phyloP scores from a whole-genome alignment of 495 filamentous ascomycete species.

The Physcia stellaris region DNA sequence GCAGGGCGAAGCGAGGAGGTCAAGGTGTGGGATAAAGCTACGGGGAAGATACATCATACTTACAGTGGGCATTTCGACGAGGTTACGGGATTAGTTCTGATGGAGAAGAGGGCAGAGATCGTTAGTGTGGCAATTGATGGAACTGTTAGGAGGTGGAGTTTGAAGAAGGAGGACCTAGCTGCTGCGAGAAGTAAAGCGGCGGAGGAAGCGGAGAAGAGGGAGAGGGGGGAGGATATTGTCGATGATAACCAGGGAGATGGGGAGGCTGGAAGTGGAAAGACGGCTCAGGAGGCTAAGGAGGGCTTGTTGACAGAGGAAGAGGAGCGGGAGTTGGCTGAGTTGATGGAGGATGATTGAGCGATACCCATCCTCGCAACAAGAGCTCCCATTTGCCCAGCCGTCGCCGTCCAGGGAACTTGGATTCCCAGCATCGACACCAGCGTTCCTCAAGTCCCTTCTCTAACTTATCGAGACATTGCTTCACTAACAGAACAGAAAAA shows the following conservation, averaged over 20 bases:
- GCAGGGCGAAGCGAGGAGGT: slow-evolving; percentile 85
- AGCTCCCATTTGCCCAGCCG: too few relatives aligned
- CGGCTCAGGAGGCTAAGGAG: neutral
- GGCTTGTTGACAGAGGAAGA: slow-evolving; percentile 16
- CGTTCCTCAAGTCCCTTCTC: too few relatives aligned
- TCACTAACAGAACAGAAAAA: too few relatives aligned
- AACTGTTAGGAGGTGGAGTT: slow-evolving; percentile 70
- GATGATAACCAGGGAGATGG: neutral
- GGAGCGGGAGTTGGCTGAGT: slow-evolving; percentile 13
- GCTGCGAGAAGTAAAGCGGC: slow-evolving; percentile 38
- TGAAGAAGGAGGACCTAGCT: slow-evolving; percentile 50
- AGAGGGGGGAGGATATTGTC: slow-evolving; percentile 13
- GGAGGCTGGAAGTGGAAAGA: neutral
- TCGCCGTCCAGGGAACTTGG: too few relatives aligned
- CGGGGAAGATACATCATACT: slow-evolving; percentile 59
- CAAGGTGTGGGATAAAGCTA: slow-evolving; percentile 70
- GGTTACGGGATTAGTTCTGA: slow-evolving; percentile 62
- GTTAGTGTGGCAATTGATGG: slow-evolving; percentile 84
- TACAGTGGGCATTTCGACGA: slow-evolving; percentile 88
- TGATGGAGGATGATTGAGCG: slow-evolving; percentile 12
- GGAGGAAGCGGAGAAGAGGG: slow-evolving; percentile 27
- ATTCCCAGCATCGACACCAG: too few relatives aligned
- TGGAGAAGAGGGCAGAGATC: slow-evolving; percentile 45
- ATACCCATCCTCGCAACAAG: too few relatives aligned
- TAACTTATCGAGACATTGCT: too few relatives aligned